Conservation (phyloP, 495 filamentous ascomycete species). For the Emericellopsis terricola region DNA sequence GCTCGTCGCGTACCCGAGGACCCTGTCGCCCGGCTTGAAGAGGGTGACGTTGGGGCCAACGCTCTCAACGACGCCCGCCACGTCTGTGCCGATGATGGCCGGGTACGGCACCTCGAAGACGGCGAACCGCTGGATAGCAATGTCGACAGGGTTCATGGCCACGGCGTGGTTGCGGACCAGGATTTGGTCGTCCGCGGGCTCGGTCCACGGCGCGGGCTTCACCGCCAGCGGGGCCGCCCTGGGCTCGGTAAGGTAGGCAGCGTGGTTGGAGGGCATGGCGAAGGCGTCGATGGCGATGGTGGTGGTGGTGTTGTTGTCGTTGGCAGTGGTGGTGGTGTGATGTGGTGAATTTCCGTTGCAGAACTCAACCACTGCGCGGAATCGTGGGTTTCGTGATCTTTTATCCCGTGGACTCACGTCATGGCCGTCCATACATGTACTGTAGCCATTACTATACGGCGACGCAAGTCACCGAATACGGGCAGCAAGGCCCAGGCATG, state of each 20-base stretch:
- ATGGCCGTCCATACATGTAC: too few relatives aligned
- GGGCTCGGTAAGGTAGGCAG: background rate
- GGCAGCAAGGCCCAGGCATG: too few relatives aligned
- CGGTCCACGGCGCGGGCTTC: conserved; percentile 13
- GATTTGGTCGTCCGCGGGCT: conserved; percentile 20
- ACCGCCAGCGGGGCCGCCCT: background rate
- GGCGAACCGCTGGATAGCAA: conserved; percentile 14
- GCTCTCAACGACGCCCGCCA: conserved; percentile 14
- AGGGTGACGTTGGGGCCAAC: conserved; percentile 14
- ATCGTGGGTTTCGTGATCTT: too few relatives aligned
- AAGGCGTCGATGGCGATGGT: too few relatives aligned
- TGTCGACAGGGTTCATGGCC: conserved; percentile 25
- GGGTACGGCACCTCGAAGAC: conserved; percentile 11
- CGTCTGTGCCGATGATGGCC: conserved; percentile 7
- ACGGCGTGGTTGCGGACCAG: conserved; percentile 23
- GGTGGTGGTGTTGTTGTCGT: too few relatives aligned
- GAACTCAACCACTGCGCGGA: too few relatives aligned
- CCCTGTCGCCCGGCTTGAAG: conserved; percentile 13
- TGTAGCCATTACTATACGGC: too few relatives aligned
- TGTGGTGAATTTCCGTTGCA: too few relatives aligned
- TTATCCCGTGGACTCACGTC: too few relatives aligned
- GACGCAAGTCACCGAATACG: too few relatives aligned
- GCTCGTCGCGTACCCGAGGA: conserved; percentile 17
- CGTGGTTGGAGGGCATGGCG: background rate
- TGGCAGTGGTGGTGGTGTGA: too few relatives aligned